phyloP scores from a whole-genome alignment of 306 rosid genomes.

The Pterocarpus santalinus region DNA sequence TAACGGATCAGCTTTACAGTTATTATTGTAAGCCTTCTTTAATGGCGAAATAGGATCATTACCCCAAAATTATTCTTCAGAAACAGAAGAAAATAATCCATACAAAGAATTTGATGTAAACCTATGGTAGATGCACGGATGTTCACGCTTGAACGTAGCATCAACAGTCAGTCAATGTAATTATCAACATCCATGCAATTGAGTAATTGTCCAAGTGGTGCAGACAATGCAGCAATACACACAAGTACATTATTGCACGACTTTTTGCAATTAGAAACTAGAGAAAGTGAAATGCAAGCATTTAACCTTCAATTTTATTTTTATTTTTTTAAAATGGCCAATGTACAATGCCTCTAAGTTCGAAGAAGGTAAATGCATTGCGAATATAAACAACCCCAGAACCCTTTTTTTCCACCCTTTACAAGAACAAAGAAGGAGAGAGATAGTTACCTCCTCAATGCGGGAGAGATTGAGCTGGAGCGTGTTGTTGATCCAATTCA shows the following conservation, averaged over 20 bases:
- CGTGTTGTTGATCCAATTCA: slow-evolving; percentile 88
- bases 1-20: not conserved
- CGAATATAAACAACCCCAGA: not conserved
- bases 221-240: not conserved
- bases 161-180: not conserved
- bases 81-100: not conserved
- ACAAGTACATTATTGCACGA: not conserved
- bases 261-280: not conserved
- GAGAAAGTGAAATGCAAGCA: not conserved
- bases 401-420: not conserved
- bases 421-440: not conserved
- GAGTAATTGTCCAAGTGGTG: not conserved
- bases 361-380: too few relatives aligned
- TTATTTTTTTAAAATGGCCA: too few relatives aligned
- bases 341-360: too few relatives aligned
- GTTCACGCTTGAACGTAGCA: not conserved
- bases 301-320: not conserved
- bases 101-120: not conserved
- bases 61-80: not conserved
- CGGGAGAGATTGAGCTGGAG: slow-evolving; percentile 93
- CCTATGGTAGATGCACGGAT: too few relatives aligned
- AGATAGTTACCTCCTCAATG: slow-evolving; percentile 75
- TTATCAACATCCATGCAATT: not conserved
- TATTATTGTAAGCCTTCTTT: not conserved
- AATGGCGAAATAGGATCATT: not conserved